Base-by-base conservation (phyloP, 2,329 filamentous ascomycete genomes). In the Neoscytalidium dimidiatum region DNA sequence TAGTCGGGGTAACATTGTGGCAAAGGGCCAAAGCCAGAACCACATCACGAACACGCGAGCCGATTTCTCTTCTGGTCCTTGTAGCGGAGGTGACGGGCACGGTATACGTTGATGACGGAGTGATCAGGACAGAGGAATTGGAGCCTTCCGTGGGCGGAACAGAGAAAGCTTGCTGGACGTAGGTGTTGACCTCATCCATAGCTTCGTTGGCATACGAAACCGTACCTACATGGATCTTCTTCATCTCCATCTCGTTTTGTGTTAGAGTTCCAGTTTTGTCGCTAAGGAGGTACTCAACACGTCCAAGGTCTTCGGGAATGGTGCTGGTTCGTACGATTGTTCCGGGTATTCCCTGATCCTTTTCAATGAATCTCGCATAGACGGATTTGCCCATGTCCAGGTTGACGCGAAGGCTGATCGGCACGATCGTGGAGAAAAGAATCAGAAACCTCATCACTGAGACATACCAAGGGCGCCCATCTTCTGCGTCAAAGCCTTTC, bases 191-290 rank as follows among this genome's bases (percentile, higher is more conserved):
- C 80, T 99, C 96, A 70, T 98, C 95, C 95, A 99, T 99, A 9
- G 95, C 94, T 74, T 99, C 95, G 71, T 97, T 97, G 35, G 94
- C 95, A 73, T 99, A 99, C 1, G 94, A 98, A 1, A 98, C 95
- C 9, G 95, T 99, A 9, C 96, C 95, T 62, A 99, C 92, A 73
- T 99, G 96, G 5, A 99, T 94, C 79, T 99, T 99, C 75, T 96
- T 97, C 85, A 99, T 90, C 74, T 97, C 94, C 94, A 97, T 97
- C 73, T 97, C 87, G 73, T 99, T 99, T 71, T 98, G 93, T 0
- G 95, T 99, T 66, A 99, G 79, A 1, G 95, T 99, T n/a, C 95
- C 95, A 0, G 95, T 99, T 79, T 99, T 99, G 78, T 99, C 95
- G 68, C 92, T 97, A 31, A 99, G 84, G 2, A 99, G 83, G 75